These are phyloP conservation scores for Mycena capillaripes DNA, from an alignment of 768 basidiomycete species.

Conservation along the genomic window DNA sequence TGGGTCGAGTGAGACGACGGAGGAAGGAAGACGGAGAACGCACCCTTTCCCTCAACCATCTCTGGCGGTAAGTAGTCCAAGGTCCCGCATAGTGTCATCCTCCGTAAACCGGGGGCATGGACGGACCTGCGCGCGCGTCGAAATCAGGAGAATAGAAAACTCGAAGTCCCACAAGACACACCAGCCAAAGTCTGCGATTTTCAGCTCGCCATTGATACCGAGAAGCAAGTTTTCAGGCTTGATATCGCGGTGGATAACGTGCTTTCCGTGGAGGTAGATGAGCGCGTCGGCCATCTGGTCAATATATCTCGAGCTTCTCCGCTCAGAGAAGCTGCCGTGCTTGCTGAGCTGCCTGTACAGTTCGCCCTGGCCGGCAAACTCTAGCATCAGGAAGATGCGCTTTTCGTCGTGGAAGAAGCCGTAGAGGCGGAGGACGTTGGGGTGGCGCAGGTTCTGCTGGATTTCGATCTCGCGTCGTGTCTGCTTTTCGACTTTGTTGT, in stretches of 20 bases:
- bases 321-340: slow-evolving; percentile 89
- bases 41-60: slow-evolving; percentile 95
- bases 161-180: no score
- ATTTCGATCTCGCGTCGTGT: slow-evolving; percentile 98
- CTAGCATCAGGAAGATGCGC: slow-evolving; percentile 97
- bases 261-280: slow-evolving; percentile 91
- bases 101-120: slow-evolving; percentile 91
- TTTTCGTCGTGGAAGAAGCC: slow-evolving; percentile 99
- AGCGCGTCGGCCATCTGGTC: slow-evolving; percentile 99
- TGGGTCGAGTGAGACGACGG: no score
- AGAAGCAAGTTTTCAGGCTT: slow-evolving; percentile 98
- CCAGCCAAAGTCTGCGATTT: slow-evolving; percentile 99
- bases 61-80: slow-evolving; percentile 98
- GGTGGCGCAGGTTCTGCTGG: slow-evolving; percentile 95
- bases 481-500: slow-evolving; percentile 95
- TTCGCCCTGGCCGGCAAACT: slow-evolving; percentile 97
- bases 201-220: slow-evolving; percentile 95
- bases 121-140: slow-evolving; percentile 54
- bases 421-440: slow-evolving; percentile 93
- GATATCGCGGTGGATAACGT: slow-evolving; percentile 99
- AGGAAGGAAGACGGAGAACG: no score
- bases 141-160: no score
- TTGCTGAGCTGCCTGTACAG: slow-evolving; percentile 96
- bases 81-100: slow-evolving; percentile 95
- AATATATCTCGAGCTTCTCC: slow-evolving; percentile 89